Conservation (phyloP, 2,329 filamentous ascomycete species). For the Ophiocordyceps camponoti-rufipedis region DNA sequence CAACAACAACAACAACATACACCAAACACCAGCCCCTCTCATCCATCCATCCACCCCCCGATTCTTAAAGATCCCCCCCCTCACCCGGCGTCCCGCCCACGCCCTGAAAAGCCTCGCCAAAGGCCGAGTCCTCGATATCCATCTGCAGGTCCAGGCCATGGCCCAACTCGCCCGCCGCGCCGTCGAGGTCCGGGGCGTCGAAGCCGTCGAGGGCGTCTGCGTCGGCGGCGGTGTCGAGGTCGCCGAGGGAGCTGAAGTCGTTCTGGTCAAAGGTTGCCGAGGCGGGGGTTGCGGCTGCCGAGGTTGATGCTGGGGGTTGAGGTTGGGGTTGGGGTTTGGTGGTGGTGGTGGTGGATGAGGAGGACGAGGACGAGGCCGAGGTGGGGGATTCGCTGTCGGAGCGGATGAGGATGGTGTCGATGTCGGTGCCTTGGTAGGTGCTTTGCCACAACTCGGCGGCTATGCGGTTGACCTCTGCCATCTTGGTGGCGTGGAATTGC, state of each 20-base stretch:
- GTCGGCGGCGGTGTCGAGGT: slow-evolving; percentile 54
- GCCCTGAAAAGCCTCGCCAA: slow-evolving; percentile 66
- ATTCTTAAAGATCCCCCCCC: background rate
- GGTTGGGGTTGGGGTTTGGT: no score
- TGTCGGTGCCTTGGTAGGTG: slow-evolving; percentile 92
- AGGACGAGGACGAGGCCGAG: background rate
- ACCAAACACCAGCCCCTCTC: no score
- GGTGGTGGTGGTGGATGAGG: no score
- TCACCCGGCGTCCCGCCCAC: slow-evolving; percentile 25
- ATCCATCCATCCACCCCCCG: no score
- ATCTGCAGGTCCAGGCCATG: slow-evolving; percentile 42
- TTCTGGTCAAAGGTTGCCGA: slow-evolving; percentile 31
- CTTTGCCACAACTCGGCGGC: slow-evolving; percentile 92
- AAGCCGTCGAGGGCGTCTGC: slow-evolving; percentile 54
- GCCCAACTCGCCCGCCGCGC: slow-evolving; percentile 24
- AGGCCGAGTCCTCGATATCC: slow-evolving; percentile 64
- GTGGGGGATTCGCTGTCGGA: slow-evolving; percentile 62
- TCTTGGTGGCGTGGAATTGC: slow-evolving; percentile 90
- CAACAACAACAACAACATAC: no score
- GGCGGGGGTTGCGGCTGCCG: slow-evolving; percentile 25
- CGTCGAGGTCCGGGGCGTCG: slow-evolving; percentile 34
- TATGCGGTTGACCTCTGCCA: slow-evolving; percentile 95
- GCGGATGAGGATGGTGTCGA: slow-evolving; percentile 88
- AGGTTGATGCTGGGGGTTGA: slow-evolving; percentile 5
- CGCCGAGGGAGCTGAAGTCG: slow-evolving; percentile 45